Evolutionary conservation across 2,329 filamentous ascomycete species (phyloP).

Genomic region (Cryphonectria nitschkei): DNA sequence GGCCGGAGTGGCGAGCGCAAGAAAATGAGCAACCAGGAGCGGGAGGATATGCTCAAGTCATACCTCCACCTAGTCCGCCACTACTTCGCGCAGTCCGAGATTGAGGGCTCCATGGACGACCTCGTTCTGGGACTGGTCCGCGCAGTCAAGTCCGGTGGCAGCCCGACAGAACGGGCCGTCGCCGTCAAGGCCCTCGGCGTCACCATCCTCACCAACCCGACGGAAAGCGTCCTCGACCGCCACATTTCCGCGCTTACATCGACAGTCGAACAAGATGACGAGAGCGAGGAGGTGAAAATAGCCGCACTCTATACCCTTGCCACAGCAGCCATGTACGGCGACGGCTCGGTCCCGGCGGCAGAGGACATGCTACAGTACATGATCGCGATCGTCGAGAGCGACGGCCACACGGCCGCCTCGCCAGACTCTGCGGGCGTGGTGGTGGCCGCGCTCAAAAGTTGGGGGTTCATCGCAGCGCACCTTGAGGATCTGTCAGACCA

Average conservation of each 20-base stretch:
- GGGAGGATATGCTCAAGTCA: constrained; percentile 65
- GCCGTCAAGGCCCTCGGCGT: constrained; percentile 74
- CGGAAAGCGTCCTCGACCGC: constrained; percentile 67
- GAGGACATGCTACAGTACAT: constrained; percentile 75
- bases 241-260: constrained; percentile 62
- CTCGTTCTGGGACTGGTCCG: constrained; percentile 68
- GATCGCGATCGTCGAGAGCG: constrained; percentile 77
- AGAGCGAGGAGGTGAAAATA: constrained; percentile 68
- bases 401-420: constrained; percentile 74
- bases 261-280: constrained; percentile 71
- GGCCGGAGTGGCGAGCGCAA: constrained; percentile 62
- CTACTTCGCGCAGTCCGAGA: constrained; percentile 66
- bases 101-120: constrained; percentile 62
- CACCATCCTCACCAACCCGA: constrained; percentile 69
- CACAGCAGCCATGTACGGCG: constrained; percentile 75
- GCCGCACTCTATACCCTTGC: constrained; percentile 75
- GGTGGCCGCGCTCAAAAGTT: constrained; percentile 73
- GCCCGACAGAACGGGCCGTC: constrained; percentile 68
- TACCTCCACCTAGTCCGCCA: constrained; percentile 70
- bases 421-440: constrained; percentile 73
- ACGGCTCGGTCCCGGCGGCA: constrained; percentile 69
- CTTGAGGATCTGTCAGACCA: constrained; percentile 74
- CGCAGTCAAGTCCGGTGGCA: constrained; percentile 71
- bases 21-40: constrained; percentile 72
- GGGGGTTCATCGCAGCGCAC: constrained; percentile 79